Conservation (phyloP, 2,329 filamentous ascomycete genomes). For the Camptophora hylomeconis region DNA sequence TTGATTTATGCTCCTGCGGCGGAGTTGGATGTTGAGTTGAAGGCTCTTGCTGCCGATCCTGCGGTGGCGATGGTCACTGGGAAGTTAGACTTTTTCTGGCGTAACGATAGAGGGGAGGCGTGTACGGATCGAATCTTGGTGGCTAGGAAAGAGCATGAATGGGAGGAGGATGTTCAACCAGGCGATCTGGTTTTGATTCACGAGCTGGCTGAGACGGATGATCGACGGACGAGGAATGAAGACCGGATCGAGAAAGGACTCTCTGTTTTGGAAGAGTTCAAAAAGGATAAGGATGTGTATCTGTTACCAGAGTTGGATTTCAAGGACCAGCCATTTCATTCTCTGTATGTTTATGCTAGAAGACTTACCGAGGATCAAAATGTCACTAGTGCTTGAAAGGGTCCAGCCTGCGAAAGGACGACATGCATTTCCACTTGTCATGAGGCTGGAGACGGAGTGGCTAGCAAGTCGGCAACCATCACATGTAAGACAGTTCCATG, state of each 20-base stretch:
- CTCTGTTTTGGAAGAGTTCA: background rate
- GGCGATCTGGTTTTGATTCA: background rate
- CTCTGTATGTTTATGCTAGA: conserved; percentile 3
- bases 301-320: conserved; percentile 1
- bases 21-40: conserved; percentile 2
- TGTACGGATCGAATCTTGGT: conserved; percentile 2
- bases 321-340: conserved; percentile 5
- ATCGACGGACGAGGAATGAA: background rate
- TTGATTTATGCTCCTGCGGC: conserved; percentile 2
- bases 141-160: background rate
- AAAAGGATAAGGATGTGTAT: background rate
- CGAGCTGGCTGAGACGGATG: background rate
- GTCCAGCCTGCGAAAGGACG: too few species aligned
- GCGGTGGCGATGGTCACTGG: conserved; percentile 2
- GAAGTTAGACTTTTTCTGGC: conserved; percentile 3
- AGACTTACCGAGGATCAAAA: background rate
- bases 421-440: too few species aligned
- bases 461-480: too few species aligned
- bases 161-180: too few species aligned
- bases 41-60: conserved; percentile 1
- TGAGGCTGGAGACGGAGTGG: too few species aligned
- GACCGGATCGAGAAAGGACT: conserved; percentile 1
- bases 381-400: too few species aligned
- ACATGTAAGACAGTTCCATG: too few species aligned
- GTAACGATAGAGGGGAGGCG: conserved; percentile 2